Evolutionary conservation across 2,329 filamentous ascomycete genomes (phyloP).

Genomic region (Colletotrichum gloeosporioides): DNA sequence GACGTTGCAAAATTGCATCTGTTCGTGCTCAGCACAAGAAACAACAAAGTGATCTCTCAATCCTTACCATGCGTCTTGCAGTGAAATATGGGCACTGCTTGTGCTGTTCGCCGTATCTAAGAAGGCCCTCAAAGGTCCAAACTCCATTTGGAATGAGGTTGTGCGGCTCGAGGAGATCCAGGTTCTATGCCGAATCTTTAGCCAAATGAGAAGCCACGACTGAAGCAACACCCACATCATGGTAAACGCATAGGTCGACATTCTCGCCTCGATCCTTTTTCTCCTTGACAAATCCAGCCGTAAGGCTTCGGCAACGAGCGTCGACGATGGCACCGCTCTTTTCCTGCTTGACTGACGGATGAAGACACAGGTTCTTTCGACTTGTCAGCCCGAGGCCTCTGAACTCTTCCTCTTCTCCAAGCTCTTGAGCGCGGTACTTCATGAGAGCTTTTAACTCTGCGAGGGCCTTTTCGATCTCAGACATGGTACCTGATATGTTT

Average conservation of each 20-base stretch:
- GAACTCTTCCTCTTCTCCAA: slow-evolving; percentile 94
- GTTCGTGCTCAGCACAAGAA: background rate
- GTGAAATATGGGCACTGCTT: slow-evolving; percentile 99
- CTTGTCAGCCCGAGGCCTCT: slow-evolving; percentile 90
- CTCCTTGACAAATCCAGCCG: slow-evolving; percentile 95
- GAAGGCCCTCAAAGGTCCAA: slow-evolving; percentile 90
- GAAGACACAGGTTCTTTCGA: slow-evolving; percentile 95
- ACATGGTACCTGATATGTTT: slow-evolving; percentile 77
- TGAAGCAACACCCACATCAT: slow-evolving; percentile 69
- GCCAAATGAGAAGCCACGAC: background rate
- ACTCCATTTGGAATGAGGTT: slow-evolving; percentile 94
- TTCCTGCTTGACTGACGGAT: slow-evolving; percentile 94
- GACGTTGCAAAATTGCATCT: slow-evolving; percentile 99
- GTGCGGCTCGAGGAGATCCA: slow-evolving; percentile 92
- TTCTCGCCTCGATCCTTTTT: slow-evolving; percentile 96
- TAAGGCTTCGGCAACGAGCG: slow-evolving; percentile 92
- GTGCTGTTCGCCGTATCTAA: slow-evolving; percentile 90
- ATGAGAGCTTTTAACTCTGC: slow-evolving; percentile 91
- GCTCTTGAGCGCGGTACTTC: slow-evolving; percentile 89
- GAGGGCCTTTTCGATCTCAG: slow-evolving; percentile 97
- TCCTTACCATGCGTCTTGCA: slow-evolving; percentile 82
- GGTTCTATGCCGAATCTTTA: slow-evolving; percentile 62
- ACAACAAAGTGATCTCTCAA: background rate
- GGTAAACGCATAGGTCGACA: slow-evolving; percentile 93
- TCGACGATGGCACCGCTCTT: slow-evolving; percentile 96